These are phyloP conservation scores for Mortierella sp. DNA, from an alignment of 371 early-diverging fungal genomes.

Conservation along the genomic window DNA sequence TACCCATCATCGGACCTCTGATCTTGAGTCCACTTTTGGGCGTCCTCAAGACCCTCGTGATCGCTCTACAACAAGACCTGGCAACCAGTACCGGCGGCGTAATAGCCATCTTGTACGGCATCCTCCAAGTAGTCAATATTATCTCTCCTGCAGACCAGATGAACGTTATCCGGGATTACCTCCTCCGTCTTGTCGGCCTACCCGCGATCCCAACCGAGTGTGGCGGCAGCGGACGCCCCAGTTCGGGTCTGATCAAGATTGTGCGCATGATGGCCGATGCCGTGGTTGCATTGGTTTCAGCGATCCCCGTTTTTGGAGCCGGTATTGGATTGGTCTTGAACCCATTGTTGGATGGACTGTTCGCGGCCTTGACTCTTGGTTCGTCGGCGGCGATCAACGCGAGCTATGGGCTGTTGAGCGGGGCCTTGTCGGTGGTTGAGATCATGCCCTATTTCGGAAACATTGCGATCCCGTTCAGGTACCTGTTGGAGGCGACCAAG, in stretches of 20 bases:
- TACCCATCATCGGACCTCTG: background rate
- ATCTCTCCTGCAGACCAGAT: background rate
- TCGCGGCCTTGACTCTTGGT: background rate
- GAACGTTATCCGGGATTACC: background rate
- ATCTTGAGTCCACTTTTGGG: background rate
- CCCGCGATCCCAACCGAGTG: background rate
- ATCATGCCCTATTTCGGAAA: background rate
- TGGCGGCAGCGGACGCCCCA: background rate
- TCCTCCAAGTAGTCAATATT: background rate
- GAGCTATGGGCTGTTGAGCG: background rate
- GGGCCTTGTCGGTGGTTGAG: background rate
- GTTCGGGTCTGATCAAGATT: background rate
- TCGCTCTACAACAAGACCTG: background rate
- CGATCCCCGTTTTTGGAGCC: background rate
- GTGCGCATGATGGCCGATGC: background rate
- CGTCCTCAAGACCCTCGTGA: background rate
- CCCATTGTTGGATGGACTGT: background rate
- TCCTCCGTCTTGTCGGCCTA: background rate
- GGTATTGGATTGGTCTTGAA: background rate
- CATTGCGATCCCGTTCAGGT: background rate
- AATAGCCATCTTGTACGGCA: background rate
- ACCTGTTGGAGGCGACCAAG: background rate
- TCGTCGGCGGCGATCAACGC: background rate
- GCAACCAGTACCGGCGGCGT: background rate
- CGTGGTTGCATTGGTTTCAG: background rate